Base-by-base conservation (phyloP, 2,329 filamentous ascomycete species). In the Dryadomyces quercus-mongolicae region DNA sequence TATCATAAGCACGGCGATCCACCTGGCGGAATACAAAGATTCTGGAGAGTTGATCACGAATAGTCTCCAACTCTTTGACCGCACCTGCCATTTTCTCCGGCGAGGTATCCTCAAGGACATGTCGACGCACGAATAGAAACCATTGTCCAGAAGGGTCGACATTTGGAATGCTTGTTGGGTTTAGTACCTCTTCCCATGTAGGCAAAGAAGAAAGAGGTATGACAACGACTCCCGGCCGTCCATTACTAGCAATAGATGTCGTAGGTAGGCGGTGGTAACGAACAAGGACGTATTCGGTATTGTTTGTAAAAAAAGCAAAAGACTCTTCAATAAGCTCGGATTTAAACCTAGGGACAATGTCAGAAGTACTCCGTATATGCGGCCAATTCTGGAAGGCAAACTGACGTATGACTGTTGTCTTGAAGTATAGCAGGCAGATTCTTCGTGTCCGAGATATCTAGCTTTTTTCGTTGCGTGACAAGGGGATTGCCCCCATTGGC, bases 71-170 rank as follows among this genome's bases (percentile, higher is more conserved):
- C 57, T 74, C 70, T n/a, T 76, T 75, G 46, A 75, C 72, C 0
- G 71, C 78, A 58, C 79, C 74, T 50, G 74, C 69, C 22, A 82
- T 71, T 61, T 79, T 77, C 48, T 80, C 77, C 0, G 78, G 78
- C 52, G 77, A 74, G 58, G 72, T 77, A 50, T 81, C 78, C 55
- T 82, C 77, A 9, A 73, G 60, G 2, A 82, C 76, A 49, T 77
- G 71, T 1, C 72, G 66, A 56, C 73, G 78, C 56, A 80, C 74
- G 34, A 71, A 71, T 31, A 84, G 68, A 52, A 79, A 70, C 80
- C 80, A 84, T 42, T 74, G 73, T 38, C 68, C 65, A 20, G 67
- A 63, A 4, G 70, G 64, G 59, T 80, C 77, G 16, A 79, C 66
- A 0, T 72, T 73, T 8, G 34, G 2, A 10, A 34, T 20, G n/a